Conservation (phyloP, 2,329 filamentous ascomycete species). For the Exophiala spinifera region DNA sequence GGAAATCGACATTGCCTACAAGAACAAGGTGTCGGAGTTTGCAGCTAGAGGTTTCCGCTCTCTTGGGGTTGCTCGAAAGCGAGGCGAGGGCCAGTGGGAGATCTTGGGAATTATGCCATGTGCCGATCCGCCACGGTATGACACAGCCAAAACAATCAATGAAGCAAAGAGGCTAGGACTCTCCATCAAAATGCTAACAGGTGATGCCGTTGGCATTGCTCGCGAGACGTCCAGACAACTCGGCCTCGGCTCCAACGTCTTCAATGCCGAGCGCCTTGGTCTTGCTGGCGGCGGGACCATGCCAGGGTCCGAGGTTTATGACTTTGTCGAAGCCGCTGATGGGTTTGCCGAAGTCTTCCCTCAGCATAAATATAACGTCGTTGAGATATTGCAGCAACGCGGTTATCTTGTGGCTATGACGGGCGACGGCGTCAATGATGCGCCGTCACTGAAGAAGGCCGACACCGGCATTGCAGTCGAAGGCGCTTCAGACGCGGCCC, state of each 20-base stretch:
- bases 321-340: constrained; percentile 93
- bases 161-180: constrained; percentile 85
- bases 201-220: constrained; percentile 89
- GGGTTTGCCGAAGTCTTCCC: constrained; percentile 94
- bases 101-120: constrained; percentile 95
- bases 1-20: constrained; percentile 76
- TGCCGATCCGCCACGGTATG: constrained; percentile 85
- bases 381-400: constrained; percentile 90
- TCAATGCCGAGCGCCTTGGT: constrained; percentile 89
- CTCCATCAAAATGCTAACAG: constrained; percentile 94
- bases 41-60: constrained; percentile 91
- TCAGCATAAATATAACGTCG: constrained; percentile 92
- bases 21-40: constrained; percentile 89
- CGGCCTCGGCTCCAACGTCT: constrained; percentile 87
- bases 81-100: constrained; percentile 76
- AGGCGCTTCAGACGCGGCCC: constrained; percentile 85
- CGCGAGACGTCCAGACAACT: constrained; percentile 88
- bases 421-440: constrained; percentile 93
- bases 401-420: constrained; percentile 95
- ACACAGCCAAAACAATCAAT: constrained; percentile 84
- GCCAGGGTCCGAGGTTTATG: constrained; percentile 89
- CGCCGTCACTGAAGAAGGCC: constrained; percentile 89
- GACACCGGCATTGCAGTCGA: constrained; percentile 94
- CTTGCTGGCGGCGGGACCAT: constrained; percentile 81
- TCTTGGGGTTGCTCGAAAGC: constrained; percentile 88